phyloP scores from a whole-genome alignment of 2,329 filamentous ascomycete species.

The Stagonosporopsis vannaccii region DNA sequence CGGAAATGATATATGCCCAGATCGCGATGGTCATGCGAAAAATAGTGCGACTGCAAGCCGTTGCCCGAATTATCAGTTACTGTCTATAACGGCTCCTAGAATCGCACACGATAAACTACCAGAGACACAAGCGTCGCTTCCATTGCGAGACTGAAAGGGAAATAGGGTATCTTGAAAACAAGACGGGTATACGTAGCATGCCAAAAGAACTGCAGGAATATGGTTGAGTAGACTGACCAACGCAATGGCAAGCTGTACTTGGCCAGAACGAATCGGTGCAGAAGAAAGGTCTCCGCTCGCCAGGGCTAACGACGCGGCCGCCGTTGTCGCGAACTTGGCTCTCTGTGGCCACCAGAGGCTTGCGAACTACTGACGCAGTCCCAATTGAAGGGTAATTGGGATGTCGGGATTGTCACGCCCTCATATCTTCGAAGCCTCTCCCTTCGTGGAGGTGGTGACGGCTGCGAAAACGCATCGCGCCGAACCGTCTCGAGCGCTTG shows the following conservation, averaged over 20 bases:
- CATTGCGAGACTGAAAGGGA: background rate
- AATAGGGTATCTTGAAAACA: slow-evolving; percentile 8
- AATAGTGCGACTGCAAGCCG: background rate
- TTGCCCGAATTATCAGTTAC: background rate
- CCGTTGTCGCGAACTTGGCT: slow-evolving; percentile 34
- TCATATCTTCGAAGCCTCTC: slow-evolving; percentile 44
- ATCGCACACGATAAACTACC: too few species aligned
- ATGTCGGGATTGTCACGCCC: slow-evolving; percentile 40
- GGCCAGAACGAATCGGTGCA: background rate
- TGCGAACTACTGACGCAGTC: slow-evolving; percentile 48
- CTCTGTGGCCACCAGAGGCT: slow-evolving; percentile 36
- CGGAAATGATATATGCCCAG: background rate
- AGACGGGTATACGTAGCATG: background rate
- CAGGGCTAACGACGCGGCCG: slow-evolving; percentile 34
- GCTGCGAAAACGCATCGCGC: slow-evolving; percentile 45
- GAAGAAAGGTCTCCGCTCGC: background rate
- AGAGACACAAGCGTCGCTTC: background rate
- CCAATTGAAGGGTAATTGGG: slow-evolving; percentile 47
- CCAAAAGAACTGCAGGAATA: background rate
- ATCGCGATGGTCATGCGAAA: background rate
- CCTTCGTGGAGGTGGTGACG: slow-evolving; percentile 43
- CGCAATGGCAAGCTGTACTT: background rate
- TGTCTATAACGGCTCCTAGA: background rate
- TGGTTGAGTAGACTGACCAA: background rate
- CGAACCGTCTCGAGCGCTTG: slow-evolving; percentile 46